Conservation (phyloP, 2,329 filamentous ascomycete genomes). For the Nigrospora oryzae region DNA sequence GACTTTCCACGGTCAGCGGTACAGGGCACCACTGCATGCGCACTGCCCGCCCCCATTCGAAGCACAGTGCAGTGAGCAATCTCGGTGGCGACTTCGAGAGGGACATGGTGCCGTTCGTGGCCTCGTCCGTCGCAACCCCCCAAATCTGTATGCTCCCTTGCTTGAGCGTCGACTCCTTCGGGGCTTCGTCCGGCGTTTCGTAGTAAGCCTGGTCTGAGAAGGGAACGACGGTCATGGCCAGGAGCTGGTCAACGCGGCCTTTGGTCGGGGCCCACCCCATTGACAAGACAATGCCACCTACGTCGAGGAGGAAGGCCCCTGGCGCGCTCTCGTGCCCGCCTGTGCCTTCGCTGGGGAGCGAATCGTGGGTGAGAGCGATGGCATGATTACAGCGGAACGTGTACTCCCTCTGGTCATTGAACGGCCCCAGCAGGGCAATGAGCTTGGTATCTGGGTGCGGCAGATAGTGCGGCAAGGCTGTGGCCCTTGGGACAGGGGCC, state of each 20-base stretch:
- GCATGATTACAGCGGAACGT: slow-evolving; percentile 12
- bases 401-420: slow-evolving; percentile 15
- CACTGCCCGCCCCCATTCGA: slow-evolving; percentile 40
- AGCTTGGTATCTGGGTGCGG: slow-evolving; percentile 13
- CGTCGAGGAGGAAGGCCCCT: slow-evolving; percentile 44
- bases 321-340: slow-evolving; percentile 6
- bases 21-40: slow-evolving; percentile 47
- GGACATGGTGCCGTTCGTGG: slow-evolving; percentile 19
- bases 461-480: slow-evolving; percentile 13
- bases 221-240: slow-evolving; percentile 43
- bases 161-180: slow-evolving; percentile 27
- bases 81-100: slow-evolving; percentile 26
- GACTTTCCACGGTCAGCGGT: slow-evolving; percentile 17
- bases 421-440: slow-evolving; percentile 15
- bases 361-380: slow-evolving; percentile 15
- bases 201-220: slow-evolving; percentile 39
- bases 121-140: slow-evolving; percentile 29
- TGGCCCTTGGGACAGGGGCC: slow-evolving; percentile 10
- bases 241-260: slow-evolving; percentile 31
- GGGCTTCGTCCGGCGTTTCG: slow-evolving; percentile 25
- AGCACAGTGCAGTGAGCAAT: slow-evolving; percentile 35
- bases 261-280: slow-evolving; percentile 43
- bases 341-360: slow-evolving; percentile 10
- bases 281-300: slow-evolving; percentile 41
- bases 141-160: slow-evolving; percentile 44